phyloP scores from a whole-genome alignment of 371 early-diverging fungal species.

The Polyrhizophydium stewartii region DNA sequence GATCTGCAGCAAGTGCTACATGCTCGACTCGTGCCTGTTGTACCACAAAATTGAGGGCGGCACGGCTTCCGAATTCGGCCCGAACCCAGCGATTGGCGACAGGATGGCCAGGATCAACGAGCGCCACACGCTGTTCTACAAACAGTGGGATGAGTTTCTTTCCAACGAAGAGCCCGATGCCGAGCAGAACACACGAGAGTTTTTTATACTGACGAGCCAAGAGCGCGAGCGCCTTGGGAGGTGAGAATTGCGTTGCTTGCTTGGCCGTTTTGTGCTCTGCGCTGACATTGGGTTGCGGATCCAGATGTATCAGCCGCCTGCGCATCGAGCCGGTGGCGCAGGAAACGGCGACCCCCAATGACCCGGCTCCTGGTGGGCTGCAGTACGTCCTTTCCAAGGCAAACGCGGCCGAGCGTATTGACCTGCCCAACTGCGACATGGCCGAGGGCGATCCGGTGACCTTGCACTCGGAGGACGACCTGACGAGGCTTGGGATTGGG shows the following conservation, averaged over 20 bases:
- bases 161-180: constrained; percentile 76
- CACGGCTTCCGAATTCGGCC: constrained; percentile 44
- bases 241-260: constrained; percentile 3
- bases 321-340: too few species aligned
- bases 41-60: constrained; percentile 77
- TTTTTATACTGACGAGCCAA: constrained; percentile 67
- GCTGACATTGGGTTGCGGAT: too few species aligned
- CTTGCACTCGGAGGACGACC: neutral
- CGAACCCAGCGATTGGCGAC: constrained; percentile 57
- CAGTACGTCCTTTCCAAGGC: neutral
- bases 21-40: constrained; percentile 59
- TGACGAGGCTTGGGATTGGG: neutral
- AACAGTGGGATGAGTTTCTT: constrained; percentile 74
- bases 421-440: neutral
- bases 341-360: too few species aligned
- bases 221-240: constrained; percentile 46
- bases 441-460: neutral
- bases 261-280: neutral
- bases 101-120: constrained; percentile 57
- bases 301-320: too few species aligned
- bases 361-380: too few species aligned
- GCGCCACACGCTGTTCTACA: constrained; percentile 61
- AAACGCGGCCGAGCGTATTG: neutral
- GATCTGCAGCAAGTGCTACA: constrained; percentile 67
- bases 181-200: constrained; percentile 61